Conservation (phyloP, 805 yeast genomes). For the Monosporozyma unispora region DNA sequence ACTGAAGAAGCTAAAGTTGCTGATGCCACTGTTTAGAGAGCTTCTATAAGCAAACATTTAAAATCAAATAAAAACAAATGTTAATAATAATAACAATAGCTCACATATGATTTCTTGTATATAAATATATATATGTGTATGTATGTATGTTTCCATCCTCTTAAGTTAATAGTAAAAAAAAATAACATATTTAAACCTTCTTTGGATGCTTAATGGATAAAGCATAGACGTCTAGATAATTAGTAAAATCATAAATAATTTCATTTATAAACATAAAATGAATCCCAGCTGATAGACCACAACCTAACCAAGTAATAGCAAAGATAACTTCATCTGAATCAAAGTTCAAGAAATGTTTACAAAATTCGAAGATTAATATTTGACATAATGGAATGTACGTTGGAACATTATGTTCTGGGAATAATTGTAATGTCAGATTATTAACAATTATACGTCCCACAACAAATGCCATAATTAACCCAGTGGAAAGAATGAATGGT, state of each 20-base stretch:
- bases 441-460: slow-evolving; percentile 87
- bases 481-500: slow-evolving; percentile 62
- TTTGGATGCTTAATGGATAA: slow-evolving; percentile 76
- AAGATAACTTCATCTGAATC: slow-evolving; percentile 37
- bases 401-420: slow-evolving; percentile 69
- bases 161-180: background rate
- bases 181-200: slow-evolving; percentile 22
- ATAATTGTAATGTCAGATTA: slow-evolving; percentile 71
- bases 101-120: slow-evolving; percentile 1
- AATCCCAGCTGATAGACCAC: slow-evolving; percentile 59
- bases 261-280: slow-evolving; percentile 70
- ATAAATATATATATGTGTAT: slow-evolving; percentile 1
- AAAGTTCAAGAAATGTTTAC: slow-evolving; percentile 24
- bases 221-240: slow-evolving; percentile 78
- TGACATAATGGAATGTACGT: slow-evolving; percentile 56
- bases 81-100: background rate
- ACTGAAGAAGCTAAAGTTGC: slow-evolving; percentile 42
- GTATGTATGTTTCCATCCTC: background rate
- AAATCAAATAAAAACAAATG: background rate
- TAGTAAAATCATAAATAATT: slow-evolving; percentile 73
- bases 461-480: slow-evolving; percentile 67
- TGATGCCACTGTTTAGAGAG: slow-evolving; percentile 8
- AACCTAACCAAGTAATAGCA: slow-evolving; percentile 53
- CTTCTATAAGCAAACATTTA: background rate
- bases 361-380: slow-evolving; percentile 25